Evolutionary conservation across 306 rosid genomes (phyloP), one percentile per base, ranked within the genome.

Genomic region (Pterocarpus santalinus): DNA sequence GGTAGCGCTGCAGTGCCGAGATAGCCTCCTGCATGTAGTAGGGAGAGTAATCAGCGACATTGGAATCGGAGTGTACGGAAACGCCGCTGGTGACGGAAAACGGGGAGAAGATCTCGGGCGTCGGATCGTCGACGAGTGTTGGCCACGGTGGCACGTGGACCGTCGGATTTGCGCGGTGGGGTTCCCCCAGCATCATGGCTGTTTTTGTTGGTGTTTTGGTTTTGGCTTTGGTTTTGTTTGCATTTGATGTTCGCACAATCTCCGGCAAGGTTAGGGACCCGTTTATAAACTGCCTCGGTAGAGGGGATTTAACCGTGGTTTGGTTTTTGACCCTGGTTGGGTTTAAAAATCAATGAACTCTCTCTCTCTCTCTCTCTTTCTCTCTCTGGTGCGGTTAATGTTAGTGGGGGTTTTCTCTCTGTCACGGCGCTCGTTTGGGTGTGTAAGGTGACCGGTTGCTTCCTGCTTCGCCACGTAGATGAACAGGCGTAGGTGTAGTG

Each of bases 61-160:
- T 88, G 73, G 14, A 55, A 30, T 55, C 61, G 30, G 61, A 55
- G 32, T 55, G 61, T 55, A 55, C 61, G 17, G 61, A 55, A 16
- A 55, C 83, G 4, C 91, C 86, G 28, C 28, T 22, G 32, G 88
- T 14, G 16, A 12, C 8, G 2, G 91, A 86, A 44, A 69, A 83
- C 10, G 91, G 88, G 0, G 92, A 84, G 68, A 57, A 85, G 3
- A 88, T 39, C 58, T 92, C 97, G 4, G 70, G 55, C 65, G 88
- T 64, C 1, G 88, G 77, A 72, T 93, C 92, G 0, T 85, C 93
- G 10, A 81, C 63, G 33, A 83, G 71, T 1, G 61, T 5, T 55
- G 83, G 70, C 94, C 97, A 92, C 0, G 97, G 98, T 3, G 96
- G 95, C 28, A 91, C 90, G 76, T 89, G 93, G 2, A 93, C 76